Percentiles rank a stretch among this genome's conserved stretches.
Conservation (phyloP, 2,329 filamentous ascomycete species). For the Coleophoma cylindrospora region DNA sequence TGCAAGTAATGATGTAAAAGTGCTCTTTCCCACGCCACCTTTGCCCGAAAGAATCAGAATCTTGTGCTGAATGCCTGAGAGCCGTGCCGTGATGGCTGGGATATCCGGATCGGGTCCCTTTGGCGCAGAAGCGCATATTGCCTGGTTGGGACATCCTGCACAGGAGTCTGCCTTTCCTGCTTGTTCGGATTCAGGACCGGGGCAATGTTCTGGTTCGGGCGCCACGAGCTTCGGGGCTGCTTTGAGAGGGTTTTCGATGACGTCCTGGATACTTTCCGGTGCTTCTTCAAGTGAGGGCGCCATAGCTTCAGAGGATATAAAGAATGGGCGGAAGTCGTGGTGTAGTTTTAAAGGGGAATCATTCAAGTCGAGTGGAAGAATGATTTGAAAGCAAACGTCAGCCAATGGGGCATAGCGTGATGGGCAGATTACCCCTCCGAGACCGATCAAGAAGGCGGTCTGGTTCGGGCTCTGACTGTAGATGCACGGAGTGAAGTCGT, state of each 20-base stretch:
- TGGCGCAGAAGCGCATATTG: slow-evolving; percentile 88
- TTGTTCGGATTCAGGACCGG: slow-evolving; percentile 75
- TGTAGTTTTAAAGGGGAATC: no score
- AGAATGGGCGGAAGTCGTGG: no score
- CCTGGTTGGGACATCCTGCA: slow-evolving; percentile 91
- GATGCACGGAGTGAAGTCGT: no score
- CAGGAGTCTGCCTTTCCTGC: slow-evolving; percentile 76
- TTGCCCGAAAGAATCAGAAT: slow-evolving; percentile 89
- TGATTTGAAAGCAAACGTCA: slow-evolving; percentile 1
- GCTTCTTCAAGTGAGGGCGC: slow-evolving; percentile 80
- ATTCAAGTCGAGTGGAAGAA: no score
- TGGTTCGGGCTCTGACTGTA: no score
- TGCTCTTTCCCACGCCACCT: slow-evolving; percentile 94
- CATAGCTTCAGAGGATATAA: slow-evolving; percentile 44
- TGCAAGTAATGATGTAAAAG: slow-evolving; percentile 81
- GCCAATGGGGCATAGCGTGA: no score
- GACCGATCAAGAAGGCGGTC: no score
- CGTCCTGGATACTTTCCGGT: slow-evolving; percentile 59
- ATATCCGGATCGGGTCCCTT: slow-evolving; percentile 97
- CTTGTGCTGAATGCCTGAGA: slow-evolving; percentile 82
- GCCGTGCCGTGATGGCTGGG: slow-evolving; percentile 76
- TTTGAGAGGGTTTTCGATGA: slow-evolving; percentile 72
- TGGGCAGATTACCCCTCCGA: no score
- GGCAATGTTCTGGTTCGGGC: slow-evolving; percentile 94
- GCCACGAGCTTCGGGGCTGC: slow-evolving; percentile 81